Base-by-base conservation (phyloP, 169 alveolate species). In the Plasmodium ovale region DNA sequence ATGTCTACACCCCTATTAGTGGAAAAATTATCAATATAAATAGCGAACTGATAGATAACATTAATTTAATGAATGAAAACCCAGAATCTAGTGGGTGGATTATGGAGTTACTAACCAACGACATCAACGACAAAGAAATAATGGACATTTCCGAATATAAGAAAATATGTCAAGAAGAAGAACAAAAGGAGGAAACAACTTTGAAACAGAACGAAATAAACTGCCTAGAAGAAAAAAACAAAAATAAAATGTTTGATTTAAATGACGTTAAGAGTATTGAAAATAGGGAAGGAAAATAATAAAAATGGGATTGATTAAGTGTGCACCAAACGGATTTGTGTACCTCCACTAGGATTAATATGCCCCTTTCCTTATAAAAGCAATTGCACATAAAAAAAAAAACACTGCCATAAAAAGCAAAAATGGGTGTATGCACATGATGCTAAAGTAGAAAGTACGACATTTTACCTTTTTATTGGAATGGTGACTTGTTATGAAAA, bases 1-100 rank as follows among this genome's bases (percentile, higher is more conserved):
- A 94, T 69, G 92, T 94, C 10, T 94, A 92, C 53, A 68, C 94
- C 1, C 96, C 95, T 27, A 65, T 85, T 16, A 37, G 87, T 39
- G 96, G 94, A 14, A 89, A 87, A 62, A 79, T 94, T 62, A 64
- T 72, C 29, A 92, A 89, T 47, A 72, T 71, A 35, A 94, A 94
- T 62, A 71, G 62, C 16, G 65, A 56, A 49, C 33, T 94, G 27
- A 39, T 53, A 29, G 88, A 53, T 12, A 87, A 89, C 25, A 94
- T 95, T 51, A 91, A 74, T 49, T 54, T 90, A 29, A 92, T 94
- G 49, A 94, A 94, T 54, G 60, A 21, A 29, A 31, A 31, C 19
- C 72, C 96, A n/a, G 94, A 92, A 59, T 14, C 54, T 3, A 93
- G 92, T 5, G 96, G 96, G 60, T 94, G 96, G 96, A 51, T 94